Percentiles rank a stretch among this genome's conserved stretches.
Evolutionary conservation across 2,329 filamentous ascomycete species (phyloP).

Genomic region (Trichophaea hybrida): DNA sequence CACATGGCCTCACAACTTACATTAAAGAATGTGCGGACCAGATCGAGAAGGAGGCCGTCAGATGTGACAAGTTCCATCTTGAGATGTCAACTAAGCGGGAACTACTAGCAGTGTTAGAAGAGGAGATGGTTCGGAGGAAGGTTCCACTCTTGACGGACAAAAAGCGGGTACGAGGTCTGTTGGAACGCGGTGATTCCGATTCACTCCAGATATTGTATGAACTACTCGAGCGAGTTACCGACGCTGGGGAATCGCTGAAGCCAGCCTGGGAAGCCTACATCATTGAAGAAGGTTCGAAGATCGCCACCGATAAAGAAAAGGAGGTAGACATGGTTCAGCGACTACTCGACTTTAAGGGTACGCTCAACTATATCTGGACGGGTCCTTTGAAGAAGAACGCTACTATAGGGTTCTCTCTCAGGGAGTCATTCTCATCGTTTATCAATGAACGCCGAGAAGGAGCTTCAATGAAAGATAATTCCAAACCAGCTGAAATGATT

Average conservation of each 20-base stretch:
- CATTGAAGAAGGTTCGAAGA: slow-evolving; percentile 53
- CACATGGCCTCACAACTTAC: slow-evolving; percentile 56
- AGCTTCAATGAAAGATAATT: slow-evolving; percentile 65
- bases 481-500: slow-evolving; percentile 96
- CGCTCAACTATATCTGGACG: slow-evolving; percentile 61
- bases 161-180: slow-evolving; percentile 54
- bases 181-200: slow-evolving; percentile 53
- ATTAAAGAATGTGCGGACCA: slow-evolving; percentile 54
- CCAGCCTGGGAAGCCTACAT: slow-evolving; percentile 69
- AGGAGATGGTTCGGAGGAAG: slow-evolving; percentile 54
- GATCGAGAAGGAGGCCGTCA: slow-evolving; percentile 54
- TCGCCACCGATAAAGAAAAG: slow-evolving; percentile 66
- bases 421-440: slow-evolving; percentile 75
- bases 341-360: slow-evolving; percentile 64
- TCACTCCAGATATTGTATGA: slow-evolving; percentile 65
- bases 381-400: slow-evolving; percentile 65
- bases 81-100: slow-evolving; percentile 69
- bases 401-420: slow-evolving; percentile 60
- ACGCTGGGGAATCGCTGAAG: slow-evolving; percentile 43
- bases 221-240: slow-evolving; percentile 54
- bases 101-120: slow-evolving; percentile 58
- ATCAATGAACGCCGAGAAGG: slow-evolving; percentile 77
- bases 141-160: slow-evolving; percentile 50
- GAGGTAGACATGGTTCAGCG: slow-evolving; percentile 76
- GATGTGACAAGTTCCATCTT: slow-evolving; percentile 68